Evolutionary conservation across 2,329 filamentous ascomycete species (phyloP).

Genomic region (Nannizziopsis barbatae): DNA sequence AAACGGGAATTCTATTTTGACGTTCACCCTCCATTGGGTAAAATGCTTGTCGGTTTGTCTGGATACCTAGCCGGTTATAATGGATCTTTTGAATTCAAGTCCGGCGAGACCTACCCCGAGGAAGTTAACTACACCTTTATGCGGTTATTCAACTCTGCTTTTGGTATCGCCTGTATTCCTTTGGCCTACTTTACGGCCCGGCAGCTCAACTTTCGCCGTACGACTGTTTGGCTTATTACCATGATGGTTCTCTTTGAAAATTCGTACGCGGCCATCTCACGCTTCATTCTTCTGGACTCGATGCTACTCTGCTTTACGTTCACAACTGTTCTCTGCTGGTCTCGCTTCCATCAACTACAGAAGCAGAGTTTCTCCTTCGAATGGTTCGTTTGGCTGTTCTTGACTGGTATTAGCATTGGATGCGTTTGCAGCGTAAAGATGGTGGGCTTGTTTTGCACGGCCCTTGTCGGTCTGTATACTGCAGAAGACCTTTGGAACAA

Average conservation of each 20-base stretch:
- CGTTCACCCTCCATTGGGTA: slow-evolving; percentile 88
- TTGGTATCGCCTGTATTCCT: slow-evolving; percentile 84
- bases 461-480: slow-evolving; percentile 89
- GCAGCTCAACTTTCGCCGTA: slow-evolving; percentile 74
- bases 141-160: slow-evolving; percentile 93
- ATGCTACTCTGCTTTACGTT: slow-evolving; percentile 99
- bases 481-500: slow-evolving; percentile 96
- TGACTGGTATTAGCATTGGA: slow-evolving; percentile 90
- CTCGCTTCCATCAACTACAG: slow-evolving; percentile 85
- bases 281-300: slow-evolving; percentile 95
- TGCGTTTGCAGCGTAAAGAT: slow-evolving; percentile 98
- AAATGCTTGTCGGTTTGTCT: slow-evolving; percentile 95
- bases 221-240: slow-evolving; percentile 87
- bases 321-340: slow-evolving; percentile 92
- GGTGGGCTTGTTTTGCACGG: slow-evolving; percentile 91
- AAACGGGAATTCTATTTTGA: slow-evolving; percentile 99
- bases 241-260: slow-evolving; percentile 98
- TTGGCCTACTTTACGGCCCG: slow-evolving; percentile 91
- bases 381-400: slow-evolving; percentile 89
- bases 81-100: slow-evolving; percentile 98
- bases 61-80: slow-evolving; percentile 97
- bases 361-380: slow-evolving; percentile 75
- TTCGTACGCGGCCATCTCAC: slow-evolving; percentile 96
- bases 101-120: slow-evolving; percentile 84
- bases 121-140: slow-evolving; percentile 97